These are phyloP conservation scores for Gamsiella multidivaricata DNA, from an alignment of 192 early-diverging fungal genomes.

Conservation along the genomic window DNA sequence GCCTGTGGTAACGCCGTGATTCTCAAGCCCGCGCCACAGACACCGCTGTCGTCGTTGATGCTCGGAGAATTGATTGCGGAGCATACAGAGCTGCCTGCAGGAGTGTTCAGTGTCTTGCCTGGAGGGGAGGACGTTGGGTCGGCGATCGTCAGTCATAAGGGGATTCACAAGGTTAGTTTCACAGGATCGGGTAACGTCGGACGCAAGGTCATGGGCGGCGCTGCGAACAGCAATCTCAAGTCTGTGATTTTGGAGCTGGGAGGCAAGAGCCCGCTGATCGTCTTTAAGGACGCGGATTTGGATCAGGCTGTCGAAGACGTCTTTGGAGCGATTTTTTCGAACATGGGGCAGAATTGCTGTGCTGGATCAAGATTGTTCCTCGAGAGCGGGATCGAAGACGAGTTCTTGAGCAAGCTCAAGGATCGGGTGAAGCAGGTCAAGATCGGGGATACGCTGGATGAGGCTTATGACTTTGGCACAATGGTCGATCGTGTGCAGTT, in stretches of 20 bases:
- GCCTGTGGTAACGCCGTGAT: slow-evolving; percentile 81
- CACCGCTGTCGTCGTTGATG: slow-evolving; percentile 70
- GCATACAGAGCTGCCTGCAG: slow-evolving; percentile 79
- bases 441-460: slow-evolving; percentile 77
- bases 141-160: slow-evolving; percentile 74
- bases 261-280: slow-evolving; percentile 87
- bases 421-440: slow-evolving; percentile 57
- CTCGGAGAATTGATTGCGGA: slow-evolving; percentile 70
- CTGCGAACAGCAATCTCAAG: slow-evolving; percentile 76
- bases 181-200: slow-evolving; percentile 81
- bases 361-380: slow-evolving; percentile 85
- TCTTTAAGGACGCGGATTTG: slow-evolving; percentile 83
- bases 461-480: slow-evolving; percentile 74
- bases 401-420: slow-evolving; percentile 76
- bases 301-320: slow-evolving; percentile 76
- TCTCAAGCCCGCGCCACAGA: slow-evolving; percentile 82
- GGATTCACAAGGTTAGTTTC: slow-evolving; percentile 79
- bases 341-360: slow-evolving; percentile 88
- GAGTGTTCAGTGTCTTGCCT: slow-evolving; percentile 89
- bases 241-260: slow-evolving; percentile 88
- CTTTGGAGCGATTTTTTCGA: slow-evolving; percentile 76
- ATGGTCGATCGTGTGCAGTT: slow-evolving; percentile 75
- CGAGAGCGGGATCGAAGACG: slow-evolving; percentile 71
- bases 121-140: slow-evolving; percentile 78
- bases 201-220: slow-evolving; percentile 64